Conservation (phyloP, 2,329 filamentous ascomycete species). For the Raffaelea ambrosiae region DNA sequence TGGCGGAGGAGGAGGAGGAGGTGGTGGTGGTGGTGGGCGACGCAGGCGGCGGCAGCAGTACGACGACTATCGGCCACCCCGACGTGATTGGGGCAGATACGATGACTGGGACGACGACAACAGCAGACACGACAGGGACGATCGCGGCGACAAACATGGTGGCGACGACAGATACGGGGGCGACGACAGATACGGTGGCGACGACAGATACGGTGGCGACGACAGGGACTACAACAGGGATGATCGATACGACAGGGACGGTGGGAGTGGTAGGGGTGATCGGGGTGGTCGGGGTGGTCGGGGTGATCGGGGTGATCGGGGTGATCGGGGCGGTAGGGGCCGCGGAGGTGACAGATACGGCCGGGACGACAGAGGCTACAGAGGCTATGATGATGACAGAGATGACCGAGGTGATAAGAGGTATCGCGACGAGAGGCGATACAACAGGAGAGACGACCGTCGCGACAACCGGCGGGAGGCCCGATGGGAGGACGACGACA, state of each 20-base stretch:
- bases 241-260: too few species aligned
- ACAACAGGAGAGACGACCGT: too few species aligned
- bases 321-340: too few species aligned
- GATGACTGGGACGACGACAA: background rate
- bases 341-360: too few species aligned
- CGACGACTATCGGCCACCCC: conserved; percentile 9
- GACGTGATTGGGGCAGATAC: background rate
- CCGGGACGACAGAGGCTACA: too few species aligned
- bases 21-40: conserved; percentile 18
- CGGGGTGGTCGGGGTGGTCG: too few species aligned
- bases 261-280: too few species aligned
- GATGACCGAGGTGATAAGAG: background rate
- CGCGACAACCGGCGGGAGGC: background rate
- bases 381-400: too few species aligned
- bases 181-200: background rate
- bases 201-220: background rate
- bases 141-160: conserved; percentile 1
- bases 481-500: background rate
- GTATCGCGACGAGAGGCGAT: too few species aligned
- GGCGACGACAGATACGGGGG: background rate
- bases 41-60: conserved; percentile 6
- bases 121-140: background rate
- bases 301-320: too few species aligned
- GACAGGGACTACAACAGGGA: background rate
- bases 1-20: background rate